Evolutionary conservation across 805 yeast species (phyloP).

Genomic region (Metschnikowia dekortorum): DNA sequence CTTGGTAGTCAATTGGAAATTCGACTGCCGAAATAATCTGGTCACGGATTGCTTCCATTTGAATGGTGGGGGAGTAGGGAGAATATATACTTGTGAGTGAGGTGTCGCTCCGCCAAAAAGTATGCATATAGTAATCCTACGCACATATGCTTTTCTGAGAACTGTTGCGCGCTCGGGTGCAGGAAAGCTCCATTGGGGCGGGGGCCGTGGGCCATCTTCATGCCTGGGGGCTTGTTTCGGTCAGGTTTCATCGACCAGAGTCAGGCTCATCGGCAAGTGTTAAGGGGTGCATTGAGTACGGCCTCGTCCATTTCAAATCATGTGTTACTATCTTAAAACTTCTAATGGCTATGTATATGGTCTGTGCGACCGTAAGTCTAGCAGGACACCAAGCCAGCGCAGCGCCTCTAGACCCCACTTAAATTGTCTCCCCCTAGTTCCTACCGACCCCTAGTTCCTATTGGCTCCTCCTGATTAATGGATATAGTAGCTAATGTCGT

Average conservation of each 20-base stretch:
- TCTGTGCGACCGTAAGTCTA: background rate
- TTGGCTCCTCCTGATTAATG: constrained; percentile 1
- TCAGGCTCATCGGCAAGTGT: too few relatives aligned
- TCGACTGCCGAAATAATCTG: constrained; percentile 18
- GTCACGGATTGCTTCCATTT: constrained; percentile 16
- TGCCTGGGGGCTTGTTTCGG: too few relatives aligned
- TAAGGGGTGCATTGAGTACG: too few relatives aligned
- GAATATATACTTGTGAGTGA: background rate
- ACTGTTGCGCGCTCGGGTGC: background rate
- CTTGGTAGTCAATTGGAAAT: constrained; percentile 48
- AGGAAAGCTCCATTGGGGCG: background rate
- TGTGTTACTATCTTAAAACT: background rate
- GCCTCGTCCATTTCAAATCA: too few relatives aligned
- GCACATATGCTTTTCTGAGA: background rate
- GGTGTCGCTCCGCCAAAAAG: constrained; percentile 6
- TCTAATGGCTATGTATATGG: background rate
- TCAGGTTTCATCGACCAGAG: too few relatives aligned
- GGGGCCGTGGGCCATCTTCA: background rate
- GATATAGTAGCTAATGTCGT: constrained; percentile 34
- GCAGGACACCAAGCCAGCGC: constrained; percentile 5
- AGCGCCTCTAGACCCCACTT: background rate
- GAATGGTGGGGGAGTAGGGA: constrained; percentile 1
- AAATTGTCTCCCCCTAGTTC: too few relatives aligned
- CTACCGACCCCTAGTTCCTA: background rate
- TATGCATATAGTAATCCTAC: constrained; percentile 1